Conservation (phyloP, 1,284 basidiomycete genomes). For the Sanghuangporus sanghuang region DNA sequence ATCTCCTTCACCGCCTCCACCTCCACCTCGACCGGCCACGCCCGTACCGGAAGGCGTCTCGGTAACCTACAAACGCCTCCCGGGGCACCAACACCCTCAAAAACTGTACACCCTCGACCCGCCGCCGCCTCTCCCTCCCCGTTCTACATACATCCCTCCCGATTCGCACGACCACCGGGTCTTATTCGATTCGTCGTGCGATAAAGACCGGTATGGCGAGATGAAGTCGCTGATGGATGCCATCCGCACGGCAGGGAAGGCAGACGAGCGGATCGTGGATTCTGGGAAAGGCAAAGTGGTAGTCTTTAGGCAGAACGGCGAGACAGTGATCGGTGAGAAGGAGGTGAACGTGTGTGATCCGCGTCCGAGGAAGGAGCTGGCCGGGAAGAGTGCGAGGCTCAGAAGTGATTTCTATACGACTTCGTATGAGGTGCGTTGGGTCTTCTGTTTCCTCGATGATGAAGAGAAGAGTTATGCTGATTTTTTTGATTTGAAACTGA, state of each 20-base stretch:
- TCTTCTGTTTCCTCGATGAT: not conserved
- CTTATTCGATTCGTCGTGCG: constrained; percentile 54
- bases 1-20: constrained; percentile 9
- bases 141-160: constrained; percentile 36
- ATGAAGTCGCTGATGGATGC: constrained; percentile 49
- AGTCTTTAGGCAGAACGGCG: constrained; percentile 51
- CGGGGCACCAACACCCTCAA: constrained; percentile 18
- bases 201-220: constrained; percentile 37
- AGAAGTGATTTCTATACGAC: constrained; percentile 43
- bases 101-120: constrained; percentile 32
- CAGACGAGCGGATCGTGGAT: constrained; percentile 47
- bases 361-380: constrained; percentile 35
- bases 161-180: constrained; percentile 49
- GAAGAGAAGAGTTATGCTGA: not conserved
- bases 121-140: constrained; percentile 39
- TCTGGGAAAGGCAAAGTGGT: constrained; percentile 37
- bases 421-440: constrained; percentile 57
- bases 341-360: constrained; percentile 50
- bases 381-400: constrained; percentile 29
- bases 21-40: constrained; percentile 24
- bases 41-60: constrained; percentile 20
- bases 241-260: constrained; percentile 35
- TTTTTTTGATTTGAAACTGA: not conserved
- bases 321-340: constrained; percentile 44
- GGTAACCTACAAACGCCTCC: constrained; percentile 17